Percentiles rank a stretch among this genome's conserved stretches.
Evolutionary conservation across 2,329 filamentous ascomycete genomes (phyloP).

Genomic region (Bipolaris cookei): DNA sequence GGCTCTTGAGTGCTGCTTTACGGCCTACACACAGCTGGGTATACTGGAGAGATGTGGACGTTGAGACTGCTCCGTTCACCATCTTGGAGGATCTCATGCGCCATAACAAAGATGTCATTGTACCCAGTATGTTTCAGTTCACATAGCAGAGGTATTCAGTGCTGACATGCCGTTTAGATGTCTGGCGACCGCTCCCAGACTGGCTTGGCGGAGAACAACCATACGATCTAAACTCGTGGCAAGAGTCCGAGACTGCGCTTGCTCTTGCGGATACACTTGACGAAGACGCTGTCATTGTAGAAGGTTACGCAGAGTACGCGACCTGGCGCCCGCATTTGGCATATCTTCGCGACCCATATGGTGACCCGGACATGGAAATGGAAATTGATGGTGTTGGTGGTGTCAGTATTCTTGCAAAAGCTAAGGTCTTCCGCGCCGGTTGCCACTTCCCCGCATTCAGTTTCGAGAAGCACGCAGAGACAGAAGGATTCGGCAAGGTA

Average conservation of each 20-base stretch:
- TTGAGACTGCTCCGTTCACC: conserved; percentile 94
- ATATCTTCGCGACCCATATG: conserved; percentile 94
- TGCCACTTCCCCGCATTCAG: conserved; percentile 98
- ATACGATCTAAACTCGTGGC: conserved; percentile 98
- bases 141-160: not conserved
- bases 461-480: conserved; percentile 98
- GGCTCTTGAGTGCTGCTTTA: conserved; percentile 90
- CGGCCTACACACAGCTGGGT: conserved; percentile 98
- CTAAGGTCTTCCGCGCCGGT: conserved; percentile 89
- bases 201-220: conserved; percentile 99
- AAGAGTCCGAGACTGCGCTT: conserved; percentile 96
- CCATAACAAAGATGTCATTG: conserved; percentile 98
- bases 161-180: conserved; percentile 58
- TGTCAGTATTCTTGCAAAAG: conserved; percentile 96
- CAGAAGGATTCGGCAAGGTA: conserved; percentile 98
- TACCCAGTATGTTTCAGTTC: conserved; percentile 73
- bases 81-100: conserved; percentile 98
- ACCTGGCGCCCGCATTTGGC: conserved; percentile 97
- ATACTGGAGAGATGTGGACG: conserved; percentile 98
- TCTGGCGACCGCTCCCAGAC: conserved; percentile 97
- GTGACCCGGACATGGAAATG: conserved; percentile 99
- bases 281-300: conserved; percentile 97
- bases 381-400: conserved; percentile 97
- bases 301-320: conserved; percentile 97
- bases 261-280: conserved; percentile 93